Base-by-base conservation (phyloP, 2,329 filamentous ascomycete genomes). In the Sporothrix schenckii region DNA sequence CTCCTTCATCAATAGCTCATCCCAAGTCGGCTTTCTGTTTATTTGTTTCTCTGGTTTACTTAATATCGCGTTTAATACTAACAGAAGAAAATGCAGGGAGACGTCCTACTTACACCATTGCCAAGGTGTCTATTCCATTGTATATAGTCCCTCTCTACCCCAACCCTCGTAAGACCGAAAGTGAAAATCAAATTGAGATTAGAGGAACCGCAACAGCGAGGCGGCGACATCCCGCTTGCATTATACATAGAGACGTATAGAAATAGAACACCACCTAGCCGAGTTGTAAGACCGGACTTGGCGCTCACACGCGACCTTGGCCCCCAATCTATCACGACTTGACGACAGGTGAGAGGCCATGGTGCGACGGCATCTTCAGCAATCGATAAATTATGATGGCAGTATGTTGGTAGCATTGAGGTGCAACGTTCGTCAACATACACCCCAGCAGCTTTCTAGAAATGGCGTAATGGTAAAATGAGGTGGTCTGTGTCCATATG, bases 211-310 rank as follows among this genome's bases (percentile, higher is more conserved):
- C 27, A 58, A 58, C 54, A 30, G n/a, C 11, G 27, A 39, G 27
- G 30, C 54, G 54, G 54, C 54, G 54, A 39, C 54, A 58, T 39
- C 27, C 14, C 54, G 6, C 54, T 58, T 39, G 27, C 54, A 34
- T 5, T 58, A 58, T 58, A 58, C 5, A 30, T 39, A n/a, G 39
- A 11, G 11, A 53, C n/a, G n/a, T n/a, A 39, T 9, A n/a, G n/a
- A n/a, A n/a, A 58, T 19, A 58, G 30, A 58, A 39, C 54, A 39
- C 16, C 19, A 39, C 27, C 14, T 16, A 39, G 2, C 27, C 27
- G 34, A 39, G 27, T 58, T 13, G 19, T 39, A 39, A n/a, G 54
- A 58, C 54, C 54, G 27, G 54, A 6, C 54, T 58, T 58, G 54
- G 54, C 54, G 19, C 27, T 19, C 19, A 9, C 30, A 58, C 30